A percentile compares a stretch with the other conserved stretches of the same genome.
Evolutionary conservation across 2,329 filamentous ascomycete species (phyloP).

Genomic region (Raffaelea albimanens): DNA sequence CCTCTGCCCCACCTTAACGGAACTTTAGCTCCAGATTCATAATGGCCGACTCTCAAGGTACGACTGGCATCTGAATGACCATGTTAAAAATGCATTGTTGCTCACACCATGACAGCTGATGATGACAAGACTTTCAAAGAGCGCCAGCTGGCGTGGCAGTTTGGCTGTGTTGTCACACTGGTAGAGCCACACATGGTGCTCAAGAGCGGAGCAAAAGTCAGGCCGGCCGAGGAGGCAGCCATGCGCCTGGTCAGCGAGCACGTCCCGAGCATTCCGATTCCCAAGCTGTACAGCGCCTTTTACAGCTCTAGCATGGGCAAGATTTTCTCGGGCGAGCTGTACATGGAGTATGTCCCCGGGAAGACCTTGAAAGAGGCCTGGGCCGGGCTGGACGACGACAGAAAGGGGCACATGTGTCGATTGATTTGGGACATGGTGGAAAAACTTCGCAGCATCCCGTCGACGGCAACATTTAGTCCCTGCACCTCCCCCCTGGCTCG

Average conservation of each 20-base stretch:
- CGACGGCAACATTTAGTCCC: too few species aligned
- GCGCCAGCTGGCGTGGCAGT: slow-evolving; percentile 2
- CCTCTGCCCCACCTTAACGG: too few species aligned
- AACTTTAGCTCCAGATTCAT: too few species aligned
- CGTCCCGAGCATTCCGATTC: slow-evolving; percentile 2
- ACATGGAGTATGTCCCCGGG: not conserved
- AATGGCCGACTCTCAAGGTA: too few species aligned
- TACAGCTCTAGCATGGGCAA: not conserved
- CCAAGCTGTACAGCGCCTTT: not conserved
- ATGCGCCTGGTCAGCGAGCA: not conserved
- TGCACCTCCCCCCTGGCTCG: too few species aligned
- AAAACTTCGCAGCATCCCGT: not conserved
- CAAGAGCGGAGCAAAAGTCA: not conserved
- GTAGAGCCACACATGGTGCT: not conserved
- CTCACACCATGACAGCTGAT: too few species aligned
- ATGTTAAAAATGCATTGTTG: too few species aligned
- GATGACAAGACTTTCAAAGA: too few species aligned
- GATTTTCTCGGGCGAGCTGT: not conserved
- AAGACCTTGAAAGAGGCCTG: not conserved
- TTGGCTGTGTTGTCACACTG: not conserved
- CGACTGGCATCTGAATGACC: too few species aligned
- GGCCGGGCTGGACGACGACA: slow-evolving; percentile 2
- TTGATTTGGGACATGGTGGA: slow-evolving; percentile 1
- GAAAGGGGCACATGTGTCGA: slow-evolving; percentile 1
- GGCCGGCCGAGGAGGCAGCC: not conserved